Conservation (phyloP, 2,329 filamentous ascomycete genomes). For the Xylariomycetidae sp. region DNA sequence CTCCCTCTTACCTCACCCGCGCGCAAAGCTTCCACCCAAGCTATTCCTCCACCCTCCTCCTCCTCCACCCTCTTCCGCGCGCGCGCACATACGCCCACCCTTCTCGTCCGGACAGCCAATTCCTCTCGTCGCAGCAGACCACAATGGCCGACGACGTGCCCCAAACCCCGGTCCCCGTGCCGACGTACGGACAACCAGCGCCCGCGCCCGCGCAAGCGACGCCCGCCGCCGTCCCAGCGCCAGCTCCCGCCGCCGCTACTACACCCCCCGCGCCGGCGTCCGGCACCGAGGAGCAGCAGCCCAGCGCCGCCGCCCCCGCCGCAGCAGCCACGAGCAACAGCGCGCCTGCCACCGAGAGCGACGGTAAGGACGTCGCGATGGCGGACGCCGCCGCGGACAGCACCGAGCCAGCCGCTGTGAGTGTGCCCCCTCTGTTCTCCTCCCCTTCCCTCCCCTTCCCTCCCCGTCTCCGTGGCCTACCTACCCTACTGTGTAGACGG, state of each 20-base stretch:
- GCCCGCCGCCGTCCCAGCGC: conserved; percentile 1
- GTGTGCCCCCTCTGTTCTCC: conserved; percentile 6
- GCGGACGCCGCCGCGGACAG: conserved; percentile 33
- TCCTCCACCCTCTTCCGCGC: neutral
- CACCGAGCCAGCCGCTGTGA: conserved; percentile 35
- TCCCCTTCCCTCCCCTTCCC: conserved; percentile 2
- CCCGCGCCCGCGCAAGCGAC: conserved; percentile 4
- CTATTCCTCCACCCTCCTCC: neutral
- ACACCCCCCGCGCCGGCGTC: conserved; percentile 4
- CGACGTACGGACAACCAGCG: conserved; percentile 19
- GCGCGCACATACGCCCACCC: neutral
- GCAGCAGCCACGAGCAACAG: conserved; percentile 1
- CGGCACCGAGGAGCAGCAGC: conserved; percentile 5
- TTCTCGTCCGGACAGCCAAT: neutral
- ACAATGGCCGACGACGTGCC: conserved; percentile 20
- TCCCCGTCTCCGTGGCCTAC: neutral
- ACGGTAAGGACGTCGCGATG: conserved; percentile 36
- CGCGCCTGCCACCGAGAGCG: conserved; percentile 11
- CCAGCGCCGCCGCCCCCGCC: conserved; percentile 2
- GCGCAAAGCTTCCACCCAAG: neutral
- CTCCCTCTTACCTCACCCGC: neutral
- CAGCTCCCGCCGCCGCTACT: conserved; percentile 5
- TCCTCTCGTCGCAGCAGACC: neutral
- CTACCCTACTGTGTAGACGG: neutral
- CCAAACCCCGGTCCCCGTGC: conserved; percentile 22